Base-by-base conservation (phyloP, 352 stramenopile species). In the Chrysophaeum taylorii region DNA sequence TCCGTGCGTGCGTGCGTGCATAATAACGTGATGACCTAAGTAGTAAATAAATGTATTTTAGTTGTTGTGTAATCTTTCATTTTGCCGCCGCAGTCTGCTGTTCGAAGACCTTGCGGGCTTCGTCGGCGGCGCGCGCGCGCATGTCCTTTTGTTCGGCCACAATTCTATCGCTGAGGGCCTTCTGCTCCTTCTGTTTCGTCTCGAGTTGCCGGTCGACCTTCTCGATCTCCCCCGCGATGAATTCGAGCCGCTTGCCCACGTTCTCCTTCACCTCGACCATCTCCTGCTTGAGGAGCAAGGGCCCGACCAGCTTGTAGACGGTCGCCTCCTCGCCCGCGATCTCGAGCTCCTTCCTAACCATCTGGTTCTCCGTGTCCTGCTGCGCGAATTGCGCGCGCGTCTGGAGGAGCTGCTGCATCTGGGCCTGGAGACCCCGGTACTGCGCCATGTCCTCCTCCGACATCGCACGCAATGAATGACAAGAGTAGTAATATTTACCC, bases 291-390 rank as follows among this genome's bases (percentile, higher is more conserved):
- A 97, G 88, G 69, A 97, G 78, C 69, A 96, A 88, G 15, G 91
- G 92, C 0, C 92, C 92, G 35, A 97, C 87, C 71, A 95, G 85
- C 78, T 97, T 97, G 83, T 91, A 97, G 29, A 96, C 84, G 62
- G 64, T 78, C 71, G 71, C 74, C 37, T 36, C 37, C 0, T 64
- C 31, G 82, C 67, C n/a, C 72, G 64, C 2, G 64, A 64, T 7
- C 2, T 42, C 64, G 36, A 70, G 50, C 5, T 43, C 16, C 36
- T 93, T 84, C 83, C 95, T 90, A 35, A 97, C 92, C 90, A 97
- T 96, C 77, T 91, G 90, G 79, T 97, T 97, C 77, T 97, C 92
- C 67, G 94, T 96, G 60, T 88, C 77, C 70, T 97, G 92, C 68
- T 91, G 85, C 73, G 92, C 85, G 63, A 93, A 92, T 66, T 85